phyloP scores from a whole-genome alignment of 1,139 yeast species.

The Maudiozyma humilis region DNA sequence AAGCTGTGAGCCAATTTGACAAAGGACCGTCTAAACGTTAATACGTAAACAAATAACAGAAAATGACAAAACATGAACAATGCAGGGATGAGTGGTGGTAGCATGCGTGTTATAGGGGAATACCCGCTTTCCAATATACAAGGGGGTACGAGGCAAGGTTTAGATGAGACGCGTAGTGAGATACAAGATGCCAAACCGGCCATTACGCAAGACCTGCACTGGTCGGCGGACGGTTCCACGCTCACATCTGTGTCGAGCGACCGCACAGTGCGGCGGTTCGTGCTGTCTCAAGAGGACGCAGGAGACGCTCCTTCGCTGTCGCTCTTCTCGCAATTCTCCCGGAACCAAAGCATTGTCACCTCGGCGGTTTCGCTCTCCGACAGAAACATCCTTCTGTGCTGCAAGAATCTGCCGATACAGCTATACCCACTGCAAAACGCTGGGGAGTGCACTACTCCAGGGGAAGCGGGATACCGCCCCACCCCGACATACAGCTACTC shows the following conservation, averaged over 20 bases:
- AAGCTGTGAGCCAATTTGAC: neutral
- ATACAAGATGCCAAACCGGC: too few species aligned
- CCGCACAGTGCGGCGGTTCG: constrained; percentile 28
- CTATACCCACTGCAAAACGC: constrained; percentile 13
- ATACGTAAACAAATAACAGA: neutral
- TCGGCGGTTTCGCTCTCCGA: constrained; percentile 15
- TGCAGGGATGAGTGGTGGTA: neutral
- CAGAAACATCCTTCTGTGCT: constrained; percentile 14
- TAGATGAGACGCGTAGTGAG: too few species aligned
- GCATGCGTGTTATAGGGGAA: too few species aligned
- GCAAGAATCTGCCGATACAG: constrained; percentile 24
- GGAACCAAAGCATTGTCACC: constrained; percentile 24
- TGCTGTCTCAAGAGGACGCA: constrained; percentile 12
- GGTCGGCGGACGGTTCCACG: constrained; percentile 31
- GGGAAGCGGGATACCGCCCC: too few species aligned
- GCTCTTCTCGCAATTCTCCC: constrained; percentile 22
- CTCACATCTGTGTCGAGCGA: constrained; percentile 27
- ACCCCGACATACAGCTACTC: constrained; percentile 14
- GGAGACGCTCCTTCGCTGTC: constrained; percentile 1
- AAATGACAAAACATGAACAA: neutral
- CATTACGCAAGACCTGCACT: constrained; percentile 16
- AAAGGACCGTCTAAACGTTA: neutral
- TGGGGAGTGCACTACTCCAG: neutral
- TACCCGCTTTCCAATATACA: too few species aligned
- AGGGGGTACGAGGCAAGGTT: too few species aligned